Conservation (phyloP, 495 filamentous ascomycete genomes). For the Aspergillus avenaceus region DNA sequence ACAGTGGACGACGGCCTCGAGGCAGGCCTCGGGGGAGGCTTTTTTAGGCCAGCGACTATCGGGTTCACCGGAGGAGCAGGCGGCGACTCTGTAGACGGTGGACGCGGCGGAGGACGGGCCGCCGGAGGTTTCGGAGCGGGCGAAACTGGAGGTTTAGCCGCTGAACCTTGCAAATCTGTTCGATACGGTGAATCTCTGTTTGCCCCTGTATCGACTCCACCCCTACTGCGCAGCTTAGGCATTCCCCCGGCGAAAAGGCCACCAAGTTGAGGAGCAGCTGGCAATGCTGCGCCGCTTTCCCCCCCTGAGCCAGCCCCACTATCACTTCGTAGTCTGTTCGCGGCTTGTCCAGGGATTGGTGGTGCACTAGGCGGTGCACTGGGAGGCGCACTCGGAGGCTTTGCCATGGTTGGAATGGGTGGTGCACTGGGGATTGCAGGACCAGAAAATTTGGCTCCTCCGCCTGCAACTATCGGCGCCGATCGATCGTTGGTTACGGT, state of each 20-base stretch:
- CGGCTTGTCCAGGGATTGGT: slow-evolving; percentile 57
- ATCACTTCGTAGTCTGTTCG: slow-evolving; percentile 71
- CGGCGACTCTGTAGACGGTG: slow-evolving; percentile 51
- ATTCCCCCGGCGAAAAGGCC: slow-evolving; percentile 93
- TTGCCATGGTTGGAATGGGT: slow-evolving; percentile 66
- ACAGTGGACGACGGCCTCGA: slow-evolving; percentile 50
- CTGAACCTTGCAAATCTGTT: slow-evolving; percentile 70
- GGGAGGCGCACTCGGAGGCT: slow-evolving; percentile 60
- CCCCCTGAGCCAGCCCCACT: slow-evolving; percentile 60
- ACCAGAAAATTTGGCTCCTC: slow-evolving; percentile 52
- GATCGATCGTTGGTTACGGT: slow-evolving; percentile 93
- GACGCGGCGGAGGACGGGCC: slow-evolving; percentile 46
- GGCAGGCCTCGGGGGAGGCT: slow-evolving; percentile 47
- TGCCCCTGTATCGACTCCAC: slow-evolving; percentile 87
- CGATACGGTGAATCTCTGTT: slow-evolving; percentile 70
- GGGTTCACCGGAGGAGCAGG: slow-evolving; percentile 50
- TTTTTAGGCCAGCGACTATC: slow-evolving; percentile 57
- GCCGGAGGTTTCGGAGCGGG: slow-evolving; percentile 62
- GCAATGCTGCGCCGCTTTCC: slow-evolving; percentile 37
- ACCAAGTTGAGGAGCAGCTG: slow-evolving; percentile 73
- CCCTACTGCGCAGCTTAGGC: slow-evolving; percentile 87
- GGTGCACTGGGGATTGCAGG: slow-evolving; percentile 69
- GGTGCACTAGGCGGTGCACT: too few relatives aligned
- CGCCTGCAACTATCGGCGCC: slow-evolving; percentile 62
- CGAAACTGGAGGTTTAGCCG: slow-evolving; percentile 55